Base-by-base conservation (phyloP, 345 rosid species). In the Salix brachista region DNA sequence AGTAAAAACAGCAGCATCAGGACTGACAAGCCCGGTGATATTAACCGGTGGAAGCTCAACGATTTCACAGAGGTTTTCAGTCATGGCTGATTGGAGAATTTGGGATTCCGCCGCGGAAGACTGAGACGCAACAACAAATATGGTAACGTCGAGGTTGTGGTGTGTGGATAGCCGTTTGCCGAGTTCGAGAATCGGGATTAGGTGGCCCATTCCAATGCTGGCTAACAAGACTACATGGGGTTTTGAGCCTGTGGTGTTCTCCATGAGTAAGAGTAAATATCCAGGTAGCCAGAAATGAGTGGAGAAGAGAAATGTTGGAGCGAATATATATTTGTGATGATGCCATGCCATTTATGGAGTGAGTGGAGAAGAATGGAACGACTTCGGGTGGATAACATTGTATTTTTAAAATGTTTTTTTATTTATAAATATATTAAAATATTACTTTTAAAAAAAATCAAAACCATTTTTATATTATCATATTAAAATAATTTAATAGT, bases 151-250 rank as follows among this genome's bases (percentile, higher is more conserved):
- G 69, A 87, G 83, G 77, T 83, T 83, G 73, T 85, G 88, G 77
- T 75, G 77, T 32, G 74, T 6, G 42, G 79, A 81, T 26, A 89
- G 86, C 52, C 86, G 86, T 41, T 87, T 84, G 28, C 83, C 89
- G 1, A 91, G 91, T 79, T 90, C 92, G 2, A 91, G 77, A 69
- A 88, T 83, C 0, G 94, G 95, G 82, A 87, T 88, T 4, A 89
- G 79, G 80, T 91, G 95, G 32, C 97, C 91, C 87, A 88, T 78
- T 70, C 97, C 94, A 13, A 92, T 95, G 73, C 95, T 89, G 4
- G 93, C 85, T 6, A 92, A 79, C 23, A 92, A 79, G 64, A 83
- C 84, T 9, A 83, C 83, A 58, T 84, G 90, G 71, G 81, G 76
- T 36, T 65, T 65, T n/a, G 79, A 32, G 48, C 14, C 41, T 34